Base-by-base conservation (phyloP, 2,329 filamentous ascomycete species). In the Trichoderma sp. region DNA sequence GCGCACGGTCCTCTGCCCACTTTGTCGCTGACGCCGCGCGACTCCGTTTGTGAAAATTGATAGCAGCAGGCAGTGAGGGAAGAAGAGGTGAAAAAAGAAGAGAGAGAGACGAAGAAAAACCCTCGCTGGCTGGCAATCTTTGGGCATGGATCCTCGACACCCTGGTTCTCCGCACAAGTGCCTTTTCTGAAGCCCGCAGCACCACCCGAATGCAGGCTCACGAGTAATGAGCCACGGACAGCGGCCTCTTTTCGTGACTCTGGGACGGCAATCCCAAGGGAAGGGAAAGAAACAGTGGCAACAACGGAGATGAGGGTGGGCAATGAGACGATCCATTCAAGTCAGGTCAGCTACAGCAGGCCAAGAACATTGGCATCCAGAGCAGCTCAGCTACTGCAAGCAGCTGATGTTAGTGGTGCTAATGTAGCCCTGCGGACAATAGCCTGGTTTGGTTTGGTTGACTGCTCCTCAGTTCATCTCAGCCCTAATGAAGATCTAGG, bases 11-110 rank as follows among this genome's bases (percentile, higher is more conserved):
- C 66, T 60, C 28, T 34, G 43, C 18, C 66, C 56, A 58, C 66
- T 43, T 60, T 60, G 36, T 69, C 66, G 53, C 66, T 51, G 66
- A 60, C 56, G 66, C 66, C 66, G 51, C 39, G 36, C 36, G 36
- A 39, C 64, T 28, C 64, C n/a, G 51, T 57, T 67, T 39, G 34
- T 53, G 53, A 56, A n/a, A 43, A 43, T 63, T 39, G 60, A 62
- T 26, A 26, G n/a, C n/a, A 36, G 32, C 58, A 26, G 24, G 34
- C 15, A 8, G 15, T 15, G 21, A 24, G 24, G 36, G 34, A 63
- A 28, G 60, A 39, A 12, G 36, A 62, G 32, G 39, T 9, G 21
- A 24, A 61, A 24, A 12, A 39, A 14, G 18, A 36, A 39, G 32
- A 61, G 21, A 12, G 26, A 63, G 34, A 63, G 34, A 11, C 21